These are phyloP conservation scores for Tulasnella sp. DNA, from an alignment of 768 basidiomycete genomes.

Conservation along the genomic window DNA sequence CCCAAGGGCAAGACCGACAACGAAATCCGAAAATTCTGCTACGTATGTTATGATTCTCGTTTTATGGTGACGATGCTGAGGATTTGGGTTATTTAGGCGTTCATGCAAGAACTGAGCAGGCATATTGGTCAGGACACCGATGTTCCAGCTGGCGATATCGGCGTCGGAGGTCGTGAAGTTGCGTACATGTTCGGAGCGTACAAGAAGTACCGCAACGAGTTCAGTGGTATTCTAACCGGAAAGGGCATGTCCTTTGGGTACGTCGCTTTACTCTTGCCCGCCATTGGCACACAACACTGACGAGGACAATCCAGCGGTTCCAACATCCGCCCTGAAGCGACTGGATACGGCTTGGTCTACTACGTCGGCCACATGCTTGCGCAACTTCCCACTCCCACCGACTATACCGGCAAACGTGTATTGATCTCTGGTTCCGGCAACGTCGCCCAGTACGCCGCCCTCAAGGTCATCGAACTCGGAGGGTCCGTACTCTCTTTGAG, in stretches of 20 bases:
- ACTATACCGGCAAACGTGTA: constrained; percentile 11
- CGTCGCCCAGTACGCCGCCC: constrained; percentile 62
- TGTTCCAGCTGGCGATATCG: constrained; percentile 65
- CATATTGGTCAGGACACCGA: constrained; percentile 66
- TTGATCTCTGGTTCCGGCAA: constrained; percentile 57
- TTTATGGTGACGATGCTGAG: background rate
- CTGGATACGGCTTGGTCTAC: constrained; percentile 65
- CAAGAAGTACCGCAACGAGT: constrained; percentile 62
- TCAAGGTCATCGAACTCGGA: constrained; percentile 66
- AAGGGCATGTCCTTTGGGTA: constrained; percentile 50
- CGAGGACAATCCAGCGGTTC: constrained; percentile 35
- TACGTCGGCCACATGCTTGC: constrained; percentile 48
- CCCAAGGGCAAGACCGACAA: constrained; percentile 68
- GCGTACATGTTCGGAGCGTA: constrained; percentile 69
- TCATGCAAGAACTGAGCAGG: constrained; percentile 62
- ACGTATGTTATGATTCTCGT: constrained; percentile 22
- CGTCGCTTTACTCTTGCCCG: background rate
- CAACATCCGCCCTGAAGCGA: constrained; percentile 62
- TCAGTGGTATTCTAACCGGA: constrained; percentile 55
- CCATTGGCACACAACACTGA: background rate
- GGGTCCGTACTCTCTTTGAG: constrained; percentile 58
- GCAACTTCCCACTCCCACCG: background rate
- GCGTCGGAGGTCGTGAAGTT: constrained; percentile 62
- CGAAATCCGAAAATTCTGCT: constrained; percentile 61
- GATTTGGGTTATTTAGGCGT: constrained; percentile 29